Conservation (phyloP, 169 alveolate species). For the Cyclospora cayetanensis region DNA sequence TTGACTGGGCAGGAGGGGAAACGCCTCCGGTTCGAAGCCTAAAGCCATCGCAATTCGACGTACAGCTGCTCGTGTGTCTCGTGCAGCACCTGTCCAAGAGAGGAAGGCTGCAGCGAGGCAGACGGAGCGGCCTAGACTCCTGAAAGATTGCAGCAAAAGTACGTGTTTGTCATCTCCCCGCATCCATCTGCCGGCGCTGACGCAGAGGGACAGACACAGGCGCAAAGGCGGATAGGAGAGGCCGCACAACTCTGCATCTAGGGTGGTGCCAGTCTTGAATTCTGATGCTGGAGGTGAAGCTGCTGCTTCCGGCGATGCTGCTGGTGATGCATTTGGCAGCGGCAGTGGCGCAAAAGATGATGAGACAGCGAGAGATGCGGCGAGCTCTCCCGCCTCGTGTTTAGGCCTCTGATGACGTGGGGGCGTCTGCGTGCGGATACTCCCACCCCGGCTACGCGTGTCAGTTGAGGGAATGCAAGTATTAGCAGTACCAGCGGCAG, state of each 20-base stretch:
- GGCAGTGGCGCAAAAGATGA: neutral
- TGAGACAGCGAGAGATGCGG: too few species aligned
- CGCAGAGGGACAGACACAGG: constrained; percentile 12
- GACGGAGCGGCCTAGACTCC: constrained; percentile 22
- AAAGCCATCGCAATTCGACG: neutral
- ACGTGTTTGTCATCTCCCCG: constrained; percentile 13
- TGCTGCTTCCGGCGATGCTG: neutral
- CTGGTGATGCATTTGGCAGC: neutral
- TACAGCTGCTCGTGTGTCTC: neutral
- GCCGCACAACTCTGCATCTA: constrained; percentile 58
- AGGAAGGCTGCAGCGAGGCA: constrained; percentile 51
- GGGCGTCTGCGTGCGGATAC: constrained; percentile 21
- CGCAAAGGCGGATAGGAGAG: constrained; percentile 62
- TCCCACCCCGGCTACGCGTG: constrained; percentile 10
- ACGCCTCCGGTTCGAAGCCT: neutral
- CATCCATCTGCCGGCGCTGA: constrained; percentile 58
- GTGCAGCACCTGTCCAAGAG: neutral
- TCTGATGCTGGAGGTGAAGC: constrained; percentile 16
- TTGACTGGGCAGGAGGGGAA: constrained; percentile 57
- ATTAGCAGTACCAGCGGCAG: neutral
- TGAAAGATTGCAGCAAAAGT: constrained; percentile 57
- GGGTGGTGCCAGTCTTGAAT: constrained; percentile 33
- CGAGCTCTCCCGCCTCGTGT: neutral
- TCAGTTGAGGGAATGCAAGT: constrained; percentile 27
- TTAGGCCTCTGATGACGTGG: too few species aligned